Conservation (phyloP, 2,329 filamentous ascomycete species). For the Lasiodiplodia sp. region DNA sequence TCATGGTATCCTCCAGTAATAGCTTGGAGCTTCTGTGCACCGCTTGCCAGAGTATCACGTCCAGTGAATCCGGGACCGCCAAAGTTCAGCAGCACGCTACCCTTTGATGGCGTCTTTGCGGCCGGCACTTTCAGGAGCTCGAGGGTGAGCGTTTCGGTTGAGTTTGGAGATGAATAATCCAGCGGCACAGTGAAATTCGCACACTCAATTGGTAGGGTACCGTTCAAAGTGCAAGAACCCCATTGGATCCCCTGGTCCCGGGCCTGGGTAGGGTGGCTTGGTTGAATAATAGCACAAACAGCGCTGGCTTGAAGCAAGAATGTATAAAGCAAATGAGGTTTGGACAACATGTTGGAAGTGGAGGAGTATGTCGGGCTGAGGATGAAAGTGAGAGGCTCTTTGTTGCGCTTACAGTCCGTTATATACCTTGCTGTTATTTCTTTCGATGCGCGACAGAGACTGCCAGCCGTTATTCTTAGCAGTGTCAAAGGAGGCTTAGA, state of each 20-base stretch:
- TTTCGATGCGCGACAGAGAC: no score
- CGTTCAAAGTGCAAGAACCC: neutral
- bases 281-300: neutral
- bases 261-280: neutral
- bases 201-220: neutral
- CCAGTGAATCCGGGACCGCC: slow-evolving; percentile 36
- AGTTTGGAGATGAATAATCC: slow-evolving; percentile 10
- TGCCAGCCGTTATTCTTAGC: no score
- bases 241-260: neutral
- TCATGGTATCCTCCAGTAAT: slow-evolving; percentile 32
- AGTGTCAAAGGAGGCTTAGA: no score
- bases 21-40: slow-evolving; percentile 3
- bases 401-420: neutral
- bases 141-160: slow-evolving; percentile 30
- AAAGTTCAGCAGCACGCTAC: slow-evolving; percentile 35
- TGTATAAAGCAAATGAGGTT: neutral
- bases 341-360: neutral
- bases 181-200: neutral
- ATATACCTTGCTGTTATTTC: neutral
- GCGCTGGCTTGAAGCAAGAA: neutral
- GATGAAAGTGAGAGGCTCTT: neutral
- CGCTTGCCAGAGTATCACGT: slow-evolving; percentile 14
- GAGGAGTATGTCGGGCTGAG: neutral
- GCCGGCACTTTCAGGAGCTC: slow-evolving; percentile 33
- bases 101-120: slow-evolving; percentile 30